Percentiles rank a stretch among this genome's conserved stretches.
phyloP scores from a whole-genome alignment of 345 rosid genomes.

The Syzygium aqueum region DNA sequence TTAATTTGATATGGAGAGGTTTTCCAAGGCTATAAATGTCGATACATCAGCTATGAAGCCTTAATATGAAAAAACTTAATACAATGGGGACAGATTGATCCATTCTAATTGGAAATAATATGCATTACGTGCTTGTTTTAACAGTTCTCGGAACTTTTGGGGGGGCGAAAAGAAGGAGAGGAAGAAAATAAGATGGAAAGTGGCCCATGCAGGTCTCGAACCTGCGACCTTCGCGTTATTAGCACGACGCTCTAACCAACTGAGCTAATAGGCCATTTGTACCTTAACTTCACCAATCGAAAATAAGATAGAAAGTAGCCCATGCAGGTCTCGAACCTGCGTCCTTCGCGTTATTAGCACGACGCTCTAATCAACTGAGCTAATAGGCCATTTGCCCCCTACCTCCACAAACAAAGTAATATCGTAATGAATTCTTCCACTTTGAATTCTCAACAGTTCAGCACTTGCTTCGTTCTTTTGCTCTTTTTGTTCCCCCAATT shows the following conservation, averaged over 20 bases:
- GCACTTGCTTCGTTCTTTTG: neutral
- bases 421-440: too few species aligned
- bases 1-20: neutral
- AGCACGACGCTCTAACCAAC: conserved; percentile 93
- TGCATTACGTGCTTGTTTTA: neutral
- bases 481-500: neutral
- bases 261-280: conserved; percentile 17
- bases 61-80: neutral
- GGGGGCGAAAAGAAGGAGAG: neutral
- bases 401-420: too few species aligned
- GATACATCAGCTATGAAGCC: neutral
- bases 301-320: conserved; percentile 20
- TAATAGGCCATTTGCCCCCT: conserved; percentile 1
- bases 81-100: neutral
- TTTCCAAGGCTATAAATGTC: neutral
- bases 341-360: conserved; percentile 94
- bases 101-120: too few species aligned
- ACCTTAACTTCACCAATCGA: too few species aligned
- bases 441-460: neutral
- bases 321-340: conserved; percentile 50
- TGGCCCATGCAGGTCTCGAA: conserved; percentile 53
- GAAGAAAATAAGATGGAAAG: neutral
- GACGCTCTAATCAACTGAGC: conserved; percentile 78
- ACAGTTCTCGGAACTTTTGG: neutral
- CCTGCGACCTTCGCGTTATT: conserved; percentile 85